These are phyloP conservation scores for Aspergillus costaricaensis DNA, from an alignment of 2,329 filamentous ascomycete genomes.

Conservation along the genomic window DNA sequence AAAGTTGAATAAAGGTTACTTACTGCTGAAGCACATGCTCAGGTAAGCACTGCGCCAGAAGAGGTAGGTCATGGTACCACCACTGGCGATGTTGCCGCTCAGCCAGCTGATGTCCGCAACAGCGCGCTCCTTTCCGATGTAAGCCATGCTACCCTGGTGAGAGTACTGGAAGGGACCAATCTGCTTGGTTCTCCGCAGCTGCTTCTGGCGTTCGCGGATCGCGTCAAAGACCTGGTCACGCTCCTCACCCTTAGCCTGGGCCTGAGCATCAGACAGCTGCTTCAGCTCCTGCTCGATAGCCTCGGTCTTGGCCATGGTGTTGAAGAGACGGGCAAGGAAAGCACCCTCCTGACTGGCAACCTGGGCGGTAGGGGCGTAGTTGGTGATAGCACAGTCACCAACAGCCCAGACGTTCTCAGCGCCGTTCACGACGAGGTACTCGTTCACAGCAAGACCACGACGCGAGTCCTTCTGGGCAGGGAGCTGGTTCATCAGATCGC, in stretches of 20 bases:
- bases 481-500: conserved; percentile 88
- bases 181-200: conserved; percentile 86
- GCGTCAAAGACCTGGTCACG: conserved; percentile 65
- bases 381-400: conserved; percentile 94
- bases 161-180: conserved; percentile 98
- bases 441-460: conserved; percentile 93
- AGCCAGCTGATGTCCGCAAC: conserved; percentile 97
- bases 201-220: conserved; percentile 84
- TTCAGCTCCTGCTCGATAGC: conserved; percentile 74
- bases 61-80: conserved; percentile 91
- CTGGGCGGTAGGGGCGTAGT: conserved; percentile 96
- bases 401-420: conserved; percentile 97
- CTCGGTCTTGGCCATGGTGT: conserved; percentile 97
- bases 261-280: conserved; percentile 65
- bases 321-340: conserved; percentile 94
- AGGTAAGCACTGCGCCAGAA: conserved; percentile 99
- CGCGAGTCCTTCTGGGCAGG: conserved; percentile 93
- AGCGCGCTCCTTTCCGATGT: conserved; percentile 97
- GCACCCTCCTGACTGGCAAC: conserved; percentile 93
- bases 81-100: conserved; percentile 92
- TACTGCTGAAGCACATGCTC: conserved; percentile 99
- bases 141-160: conserved; percentile 93
- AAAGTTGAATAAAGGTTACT: conserved; percentile 48
- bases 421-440: conserved; percentile 97
- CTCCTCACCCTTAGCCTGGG: conserved; percentile 66